Evolutionary conservation across 148 eudicot genomes (phyloP).

Genomic region (Rhododendron griersonianum): DNA sequence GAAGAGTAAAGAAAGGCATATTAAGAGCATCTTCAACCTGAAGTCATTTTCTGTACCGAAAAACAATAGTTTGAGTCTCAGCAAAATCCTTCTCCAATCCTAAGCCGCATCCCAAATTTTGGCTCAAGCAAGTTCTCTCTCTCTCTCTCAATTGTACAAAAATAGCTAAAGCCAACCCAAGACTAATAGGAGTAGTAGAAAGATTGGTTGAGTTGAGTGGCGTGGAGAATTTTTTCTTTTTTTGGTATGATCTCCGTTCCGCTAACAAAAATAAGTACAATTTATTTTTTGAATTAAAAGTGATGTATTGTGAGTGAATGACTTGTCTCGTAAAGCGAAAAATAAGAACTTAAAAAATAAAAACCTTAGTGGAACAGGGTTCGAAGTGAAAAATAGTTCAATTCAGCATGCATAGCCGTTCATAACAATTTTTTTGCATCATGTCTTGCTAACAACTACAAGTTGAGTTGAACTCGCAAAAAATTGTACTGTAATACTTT

Average conservation of each 20-base stretch:
- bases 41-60: background rate
- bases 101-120: background rate
- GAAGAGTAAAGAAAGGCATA: background rate
- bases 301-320: too few species aligned
- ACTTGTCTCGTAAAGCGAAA: too few species aligned
- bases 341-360: too few species aligned
- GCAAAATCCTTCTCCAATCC: background rate
- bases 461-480: background rate
- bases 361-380: too few species aligned
- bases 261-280: too few species aligned
- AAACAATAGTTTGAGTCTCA: background rate
- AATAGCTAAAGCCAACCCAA: background rate
- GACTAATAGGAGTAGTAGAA: background rate
- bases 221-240: background rate
- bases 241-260: too few species aligned
- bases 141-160: background rate
- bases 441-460: background rate
- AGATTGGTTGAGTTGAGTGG: background rate
- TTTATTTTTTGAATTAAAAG: too few species aligned
- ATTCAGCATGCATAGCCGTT: background rate
- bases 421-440: background rate
- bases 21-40: background rate
- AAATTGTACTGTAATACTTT: too few species aligned
- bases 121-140: background rate
- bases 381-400: background rate